Conservation (phyloP, 1,284 basidiomycete genomes). For the Pascua guehoae region DNA sequence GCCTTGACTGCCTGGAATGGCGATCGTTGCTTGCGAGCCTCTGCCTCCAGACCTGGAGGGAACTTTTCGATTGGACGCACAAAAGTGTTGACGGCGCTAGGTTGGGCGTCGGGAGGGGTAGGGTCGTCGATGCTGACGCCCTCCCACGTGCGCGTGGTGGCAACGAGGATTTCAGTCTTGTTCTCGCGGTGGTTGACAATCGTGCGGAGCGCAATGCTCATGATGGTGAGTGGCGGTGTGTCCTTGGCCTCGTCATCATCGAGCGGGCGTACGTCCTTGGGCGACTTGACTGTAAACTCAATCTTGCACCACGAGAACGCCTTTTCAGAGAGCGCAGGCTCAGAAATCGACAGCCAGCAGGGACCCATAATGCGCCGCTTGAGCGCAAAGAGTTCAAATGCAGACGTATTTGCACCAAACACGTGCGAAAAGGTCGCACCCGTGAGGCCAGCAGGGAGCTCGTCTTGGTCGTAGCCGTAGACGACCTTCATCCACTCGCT, state of each 20-base stretch:
- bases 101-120: constrained; percentile 78
- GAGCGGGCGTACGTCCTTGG: constrained; percentile 84
- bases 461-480: constrained; percentile 71
- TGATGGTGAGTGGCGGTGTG: constrained; percentile 81
- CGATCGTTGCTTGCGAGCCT: constrained; percentile 63
- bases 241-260: constrained; percentile 71
- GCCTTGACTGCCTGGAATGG: constrained; percentile 72
- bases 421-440: constrained; percentile 82
- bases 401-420: constrained; percentile 87
- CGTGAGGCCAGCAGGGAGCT: constrained; percentile 66
- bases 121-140: constrained; percentile 84
- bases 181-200: constrained; percentile 93
- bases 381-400: constrained; percentile 91
- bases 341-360: constrained; percentile 88
- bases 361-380: constrained; percentile 99
- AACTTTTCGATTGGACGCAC: constrained; percentile 88
- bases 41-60: constrained; percentile 76
- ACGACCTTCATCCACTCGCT: constrained; percentile 88
- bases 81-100: constrained; percentile 78
- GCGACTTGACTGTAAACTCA: constrained; percentile 78
- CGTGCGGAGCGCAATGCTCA: constrained; percentile 84
- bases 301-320: constrained; percentile 93
- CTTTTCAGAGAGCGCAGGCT: constrained; percentile 67
- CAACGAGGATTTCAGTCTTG: constrained; percentile 86
- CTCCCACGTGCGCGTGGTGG: constrained; percentile 80